A percentile compares a stretch with the other conserved stretches of the same genome.
phyloP scores from a whole-genome alignment of 371 early-diverging fungal species.

The Fennellomyces sp. region DNA sequence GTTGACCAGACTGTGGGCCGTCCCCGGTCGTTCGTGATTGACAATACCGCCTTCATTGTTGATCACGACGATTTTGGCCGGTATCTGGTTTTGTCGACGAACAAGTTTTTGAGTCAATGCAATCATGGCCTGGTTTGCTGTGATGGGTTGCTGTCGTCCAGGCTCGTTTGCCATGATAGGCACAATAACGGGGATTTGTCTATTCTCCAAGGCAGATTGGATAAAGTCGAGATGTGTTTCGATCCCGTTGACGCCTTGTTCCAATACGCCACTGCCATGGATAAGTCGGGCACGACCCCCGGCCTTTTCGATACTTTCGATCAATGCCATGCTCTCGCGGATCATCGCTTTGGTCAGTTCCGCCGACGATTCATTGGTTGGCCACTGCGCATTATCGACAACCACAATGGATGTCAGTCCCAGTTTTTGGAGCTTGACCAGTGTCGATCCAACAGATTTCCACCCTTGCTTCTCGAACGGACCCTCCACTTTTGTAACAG shows the following conservation, averaged over 20 bases:
- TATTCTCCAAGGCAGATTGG: slow-evolving; percentile 36
- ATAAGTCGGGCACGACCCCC: slow-evolving; percentile 78
- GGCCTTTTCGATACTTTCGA: slow-evolving; percentile 75
- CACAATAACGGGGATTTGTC: slow-evolving; percentile 47
- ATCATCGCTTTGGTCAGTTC: slow-evolving; percentile 52
- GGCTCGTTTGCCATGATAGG: slow-evolving; percentile 32
- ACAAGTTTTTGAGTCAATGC: slow-evolving; percentile 27
- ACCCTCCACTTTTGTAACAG: slow-evolving; percentile 64
- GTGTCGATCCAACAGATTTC: slow-evolving; percentile 55
- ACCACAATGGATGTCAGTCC: slow-evolving; percentile 76
- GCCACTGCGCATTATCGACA: slow-evolving; percentile 60
- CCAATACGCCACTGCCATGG: slow-evolving; percentile 30
- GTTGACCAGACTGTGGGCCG: slow-evolving; percentile 53
- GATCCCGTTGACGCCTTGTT: slow-evolving; percentile 19
- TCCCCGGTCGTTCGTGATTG: slow-evolving; percentile 48
- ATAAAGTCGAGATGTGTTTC: slow-evolving; percentile 42
- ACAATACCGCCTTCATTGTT: slow-evolving; percentile 54
- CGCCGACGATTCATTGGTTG: slow-evolving; percentile 14
- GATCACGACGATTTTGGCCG: slow-evolving; percentile 41
- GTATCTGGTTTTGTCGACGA: slow-evolving; percentile 6
- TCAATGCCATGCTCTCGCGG: slow-evolving; percentile 62
- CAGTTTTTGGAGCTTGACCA: slow-evolving; percentile 70
- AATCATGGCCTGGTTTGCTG: slow-evolving; percentile 31
- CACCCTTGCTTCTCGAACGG: slow-evolving; percentile 58
- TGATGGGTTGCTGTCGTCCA: slow-evolving; percentile 30